Evolutionary conservation across 345 rosid species (phyloP), one percentile per base, ranked within the genome.

Genomic region (Citrus sp.): DNA sequence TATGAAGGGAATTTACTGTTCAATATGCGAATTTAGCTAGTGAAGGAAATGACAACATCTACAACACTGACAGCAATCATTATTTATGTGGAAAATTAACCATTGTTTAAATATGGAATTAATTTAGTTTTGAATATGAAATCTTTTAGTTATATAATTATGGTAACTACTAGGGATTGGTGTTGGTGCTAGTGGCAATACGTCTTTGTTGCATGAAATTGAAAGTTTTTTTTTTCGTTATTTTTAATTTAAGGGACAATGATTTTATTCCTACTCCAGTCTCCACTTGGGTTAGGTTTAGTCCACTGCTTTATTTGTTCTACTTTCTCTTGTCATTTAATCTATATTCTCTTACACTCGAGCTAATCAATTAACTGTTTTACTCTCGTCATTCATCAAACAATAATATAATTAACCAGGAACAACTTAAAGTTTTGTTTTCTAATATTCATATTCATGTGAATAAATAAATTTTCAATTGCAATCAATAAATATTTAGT

Each of bases 21-120:
- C 49, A 80, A 63, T 37, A 54, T 75, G 82, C 42, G 42, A 46
- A 80, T 69, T 55, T 70, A 63, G 76, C 3, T 9, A 9, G 46
- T 55, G 72, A 70, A 76, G 55, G 73, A 65, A 75, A 75, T 6
- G 59, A 46, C 58, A 55, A 54, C 61, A 54, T 75, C 79, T 27
- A 63, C 68, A 64, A 64, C 67, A 62, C 7, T 62, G 67, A 14
- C 37, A 63, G 9, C 40, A 64, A 64, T 64, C 68, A 32, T 30
- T 18, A 64, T 32, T 18, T 32, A 63, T 18, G 22, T 54, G 8
- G 5, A 54, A 42, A 18, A 18, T 4, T 35, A 35, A 35, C 37
- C 58, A 54, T 54, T 54, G 22, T 18, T 54, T 54, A 32, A 63
- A 64, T 18, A 16, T 32, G 40, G 67, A 4, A 30, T 30, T 30